phyloP scores from a whole-genome alignment of 352 stramenopile species.

The Phytophthora macrochlamydospora region DNA sequence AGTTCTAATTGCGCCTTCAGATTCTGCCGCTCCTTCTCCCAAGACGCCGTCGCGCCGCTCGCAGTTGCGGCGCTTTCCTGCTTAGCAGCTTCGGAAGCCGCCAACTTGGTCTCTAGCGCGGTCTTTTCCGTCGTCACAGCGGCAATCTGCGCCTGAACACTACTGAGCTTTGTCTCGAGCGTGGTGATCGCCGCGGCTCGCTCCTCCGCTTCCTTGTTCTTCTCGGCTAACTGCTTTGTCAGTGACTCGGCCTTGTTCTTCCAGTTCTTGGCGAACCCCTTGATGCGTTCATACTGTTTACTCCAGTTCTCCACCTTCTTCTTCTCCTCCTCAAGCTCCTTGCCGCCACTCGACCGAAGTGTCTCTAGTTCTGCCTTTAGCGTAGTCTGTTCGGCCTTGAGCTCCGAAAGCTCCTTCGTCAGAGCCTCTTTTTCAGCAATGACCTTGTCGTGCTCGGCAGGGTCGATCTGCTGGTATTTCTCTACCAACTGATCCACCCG shows the following conservation, averaged over 20 bases:
- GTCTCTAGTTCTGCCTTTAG: slow-evolving; percentile 58
- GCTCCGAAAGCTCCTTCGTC: slow-evolving; percentile 46
- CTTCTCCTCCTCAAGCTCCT: slow-evolving; percentile 65
- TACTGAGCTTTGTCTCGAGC: slow-evolving; percentile 47
- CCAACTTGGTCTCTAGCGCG: slow-evolving; percentile 50
- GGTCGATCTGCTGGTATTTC: slow-evolving; percentile 85
- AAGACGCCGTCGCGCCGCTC: slow-evolving; percentile 39
- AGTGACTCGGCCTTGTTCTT: slow-evolving; percentile 76
- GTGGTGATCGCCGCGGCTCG: slow-evolving; percentile 39
- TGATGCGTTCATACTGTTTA: slow-evolving; percentile 83
- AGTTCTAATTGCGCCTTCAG: slow-evolving; percentile 62
- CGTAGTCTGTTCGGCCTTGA: slow-evolving; percentile 45
- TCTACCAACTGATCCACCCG: slow-evolving; percentile 83
- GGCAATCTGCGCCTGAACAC: slow-evolving; percentile 35
- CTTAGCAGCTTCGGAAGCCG: slow-evolving; percentile 42
- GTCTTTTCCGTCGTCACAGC: slow-evolving; percentile 46
- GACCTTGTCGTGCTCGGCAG: slow-evolving; percentile 72
- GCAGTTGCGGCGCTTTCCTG: slow-evolving; percentile 38
- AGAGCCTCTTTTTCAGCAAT: slow-evolving; percentile 62
- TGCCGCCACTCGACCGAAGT: slow-evolving; percentile 48
- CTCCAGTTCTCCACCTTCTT: slow-evolving; percentile 70
- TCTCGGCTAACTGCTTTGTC: slow-evolving; percentile 69
- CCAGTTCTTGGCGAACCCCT: slow-evolving; percentile 84
- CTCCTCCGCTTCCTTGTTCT: slow-evolving; percentile 67
- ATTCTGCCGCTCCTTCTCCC: slow-evolving; percentile 66